Percentiles rank a stretch among this genome's conserved stretches.
phyloP scores from a whole-genome alignment of 768 basidiomycete genomes.

The Tricholoma saponaceum region DNA sequence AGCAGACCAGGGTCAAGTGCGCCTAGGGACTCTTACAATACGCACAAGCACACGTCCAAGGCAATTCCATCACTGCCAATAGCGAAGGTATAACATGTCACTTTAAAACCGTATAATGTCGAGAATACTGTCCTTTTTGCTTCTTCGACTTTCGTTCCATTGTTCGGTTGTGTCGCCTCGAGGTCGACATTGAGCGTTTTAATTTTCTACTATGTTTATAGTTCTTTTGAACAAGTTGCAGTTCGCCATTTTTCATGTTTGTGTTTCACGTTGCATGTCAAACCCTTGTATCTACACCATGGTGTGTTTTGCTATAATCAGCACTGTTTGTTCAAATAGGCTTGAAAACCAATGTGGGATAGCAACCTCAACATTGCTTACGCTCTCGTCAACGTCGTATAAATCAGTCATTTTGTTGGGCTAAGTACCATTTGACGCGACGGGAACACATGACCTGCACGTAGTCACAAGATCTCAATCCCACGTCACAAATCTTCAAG shows the following conservation, averaged over 20 bases:
- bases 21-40: slow-evolving; percentile 4
- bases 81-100: slow-evolving; percentile 3
- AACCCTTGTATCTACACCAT: neutral
- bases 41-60: slow-evolving; percentile 3
- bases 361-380: too few relatives aligned
- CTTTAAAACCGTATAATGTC: neutral
- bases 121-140: neutral
- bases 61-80: slow-evolving; percentile 5
- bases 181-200: neutral
- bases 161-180: neutral
- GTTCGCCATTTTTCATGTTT: neutral
- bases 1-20: slow-evolving; percentile 5
- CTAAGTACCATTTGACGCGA: too few relatives aligned
- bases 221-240: neutral
- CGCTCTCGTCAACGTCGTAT: too few relatives aligned
- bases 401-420: too few relatives aligned
- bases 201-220: neutral
- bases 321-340: neutral
- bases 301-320: neutral
- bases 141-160: neutral
- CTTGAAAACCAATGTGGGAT: neutral
- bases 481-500: slow-evolving; percentile 22
- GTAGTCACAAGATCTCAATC: neutral
- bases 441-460: neutral
- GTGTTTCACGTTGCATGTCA: neutral